Evolutionary conservation across 208 protist genomes (phyloP).

Genomic region (Wallacemonas sp.): DNA sequence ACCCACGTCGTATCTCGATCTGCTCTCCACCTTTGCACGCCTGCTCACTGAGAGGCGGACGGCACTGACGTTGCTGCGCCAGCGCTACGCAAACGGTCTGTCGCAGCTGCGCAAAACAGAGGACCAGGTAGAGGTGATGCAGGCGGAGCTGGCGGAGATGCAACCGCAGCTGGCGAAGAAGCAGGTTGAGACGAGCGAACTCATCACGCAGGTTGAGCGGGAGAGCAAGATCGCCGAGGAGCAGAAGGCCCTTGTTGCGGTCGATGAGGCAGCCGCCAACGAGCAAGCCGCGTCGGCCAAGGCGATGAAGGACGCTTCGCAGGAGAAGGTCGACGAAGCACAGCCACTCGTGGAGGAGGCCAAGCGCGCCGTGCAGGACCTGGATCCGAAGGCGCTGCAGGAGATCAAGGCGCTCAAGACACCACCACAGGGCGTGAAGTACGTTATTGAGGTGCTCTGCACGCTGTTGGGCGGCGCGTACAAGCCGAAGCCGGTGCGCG

Average conservation of each 20-base stretch:
- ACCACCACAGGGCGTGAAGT: conserved; percentile 96
- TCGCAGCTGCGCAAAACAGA: conserved; percentile 90
- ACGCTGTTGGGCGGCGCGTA: conserved; percentile 85
- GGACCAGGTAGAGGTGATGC: conserved; percentile 95
- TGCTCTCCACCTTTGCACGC: conserved; percentile 90
- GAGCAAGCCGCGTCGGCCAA: conserved; percentile 89
- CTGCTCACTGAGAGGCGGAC: conserved; percentile 84
- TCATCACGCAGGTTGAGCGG: conserved; percentile 83
- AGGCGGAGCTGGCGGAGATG: conserved; percentile 91
- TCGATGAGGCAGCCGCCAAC: conserved; percentile 91
- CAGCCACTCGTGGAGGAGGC: conserved; percentile 95
- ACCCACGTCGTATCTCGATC: conserved; percentile 95
- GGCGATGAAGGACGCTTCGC: conserved; percentile 94
- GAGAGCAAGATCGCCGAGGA: conserved; percentile 88
- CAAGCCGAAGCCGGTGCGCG: conserved; percentile 84
- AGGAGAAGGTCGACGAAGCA: conserved; percentile 94
- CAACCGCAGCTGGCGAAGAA: conserved; percentile 90
- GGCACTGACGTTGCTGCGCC: conserved; percentile 85
- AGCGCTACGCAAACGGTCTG: conserved; percentile 89
- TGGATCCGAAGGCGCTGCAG: conserved; percentile 93
- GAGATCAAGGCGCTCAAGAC: conserved; percentile 95
- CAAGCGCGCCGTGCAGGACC: conserved; percentile 86
- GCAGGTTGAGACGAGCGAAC: conserved; percentile 86
- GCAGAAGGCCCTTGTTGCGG: conserved; percentile 78
- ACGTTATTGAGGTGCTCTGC: conserved; percentile 91